These are phyloP conservation scores for Ascochyta fabae DNA, from an alignment of 2,329 filamentous ascomycete species.

Conservation along the genomic window DNA sequence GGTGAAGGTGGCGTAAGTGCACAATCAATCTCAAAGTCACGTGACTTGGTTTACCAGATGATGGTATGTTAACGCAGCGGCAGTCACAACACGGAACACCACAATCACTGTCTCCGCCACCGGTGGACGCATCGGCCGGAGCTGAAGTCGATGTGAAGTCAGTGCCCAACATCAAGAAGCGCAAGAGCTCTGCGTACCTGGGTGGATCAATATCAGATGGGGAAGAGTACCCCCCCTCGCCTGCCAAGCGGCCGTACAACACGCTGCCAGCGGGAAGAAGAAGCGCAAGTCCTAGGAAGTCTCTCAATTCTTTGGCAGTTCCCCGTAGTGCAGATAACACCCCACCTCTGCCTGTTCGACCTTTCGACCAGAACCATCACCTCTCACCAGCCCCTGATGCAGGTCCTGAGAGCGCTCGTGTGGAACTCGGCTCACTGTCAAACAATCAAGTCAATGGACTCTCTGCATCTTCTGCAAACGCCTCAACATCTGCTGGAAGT, in stretches of 20 bases:
- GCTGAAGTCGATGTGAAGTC: slow-evolving; percentile 32
- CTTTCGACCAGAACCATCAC: slow-evolving; percentile 28
- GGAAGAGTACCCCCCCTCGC: slow-evolving; percentile 33
- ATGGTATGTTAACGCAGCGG: slow-evolving; percentile 20
- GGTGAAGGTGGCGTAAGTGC: slow-evolving; percentile 31
- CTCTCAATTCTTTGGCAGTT: slow-evolving; percentile 33
- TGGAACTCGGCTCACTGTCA: slow-evolving; percentile 37
- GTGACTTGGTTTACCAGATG: neutral
- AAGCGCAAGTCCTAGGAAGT: slow-evolving; percentile 38
- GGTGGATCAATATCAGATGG: slow-evolving; percentile 36
- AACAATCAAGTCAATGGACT: slow-evolving; percentile 40
- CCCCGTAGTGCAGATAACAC: slow-evolving; percentile 35
- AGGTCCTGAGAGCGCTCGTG: slow-evolving; percentile 29
- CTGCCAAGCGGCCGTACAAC: slow-evolving; percentile 39
- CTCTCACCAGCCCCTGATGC: slow-evolving; percentile 26
- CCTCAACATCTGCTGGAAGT: slow-evolving; percentile 20
- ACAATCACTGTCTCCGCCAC: slow-evolving; percentile 36
- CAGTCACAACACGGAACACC: slow-evolving; percentile 43
- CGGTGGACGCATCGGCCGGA: slow-evolving; percentile 25
- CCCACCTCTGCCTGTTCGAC: slow-evolving; percentile 31
- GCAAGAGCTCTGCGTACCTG: slow-evolving; percentile 42
- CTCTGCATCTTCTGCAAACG: slow-evolving; percentile 20
- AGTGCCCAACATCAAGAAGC: slow-evolving; percentile 35
- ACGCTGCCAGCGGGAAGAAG: slow-evolving; percentile 35
- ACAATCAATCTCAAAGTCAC: slow-evolving; percentile 16